These are phyloP conservation scores for Lactarius trivialis DNA, from an alignment of 768 basidiomycete species.

Conservation along the genomic window DNA sequence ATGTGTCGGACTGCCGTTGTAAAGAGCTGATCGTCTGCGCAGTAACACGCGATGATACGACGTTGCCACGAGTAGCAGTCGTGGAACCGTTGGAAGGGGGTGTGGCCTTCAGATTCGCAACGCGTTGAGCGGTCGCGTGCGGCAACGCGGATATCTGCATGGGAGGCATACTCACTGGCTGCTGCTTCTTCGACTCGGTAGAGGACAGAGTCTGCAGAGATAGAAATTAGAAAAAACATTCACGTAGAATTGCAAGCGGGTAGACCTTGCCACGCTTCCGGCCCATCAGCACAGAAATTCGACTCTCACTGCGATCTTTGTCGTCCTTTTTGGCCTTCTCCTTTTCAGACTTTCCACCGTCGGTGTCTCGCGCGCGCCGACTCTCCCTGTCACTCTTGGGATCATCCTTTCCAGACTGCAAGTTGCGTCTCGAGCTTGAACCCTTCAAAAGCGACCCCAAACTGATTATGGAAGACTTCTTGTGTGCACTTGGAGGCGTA, in stretches of 20 bases:
- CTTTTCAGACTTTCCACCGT: conserved; percentile 47
- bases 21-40: conserved; percentile 80
- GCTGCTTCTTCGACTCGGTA: conserved; percentile 68
- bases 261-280: conserved; percentile 85
- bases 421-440: conserved; percentile 74
- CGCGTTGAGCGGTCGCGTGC: conserved; percentile 72
- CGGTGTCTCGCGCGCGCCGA: conserved; percentile 40
- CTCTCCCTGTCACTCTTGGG: conserved; percentile 48
- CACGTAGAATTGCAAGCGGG: conserved; percentile 23
- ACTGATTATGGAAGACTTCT: conserved; percentile 79
- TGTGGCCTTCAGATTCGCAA: conserved; percentile 69
- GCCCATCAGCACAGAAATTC: conserved; percentile 82
- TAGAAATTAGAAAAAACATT: conserved; percentile 10
- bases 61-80: conserved; percentile 38
- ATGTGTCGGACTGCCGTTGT: conserved; percentile 82
- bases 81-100: conserved; percentile 41
- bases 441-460: conserved; percentile 78
- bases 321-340: conserved; percentile 62
- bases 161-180: conserved; percentile 72
- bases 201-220: conserved; percentile 70
- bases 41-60: conserved; percentile 57
- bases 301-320: conserved; percentile 84
- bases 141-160: conserved; percentile 87
- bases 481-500: conserved; percentile 53
- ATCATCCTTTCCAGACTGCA: conserved; percentile 53